These are phyloP conservation scores for Boletellus sp. DNA, from an alignment of 1,284 basidiomycete genomes.

Conservation along the genomic window DNA sequence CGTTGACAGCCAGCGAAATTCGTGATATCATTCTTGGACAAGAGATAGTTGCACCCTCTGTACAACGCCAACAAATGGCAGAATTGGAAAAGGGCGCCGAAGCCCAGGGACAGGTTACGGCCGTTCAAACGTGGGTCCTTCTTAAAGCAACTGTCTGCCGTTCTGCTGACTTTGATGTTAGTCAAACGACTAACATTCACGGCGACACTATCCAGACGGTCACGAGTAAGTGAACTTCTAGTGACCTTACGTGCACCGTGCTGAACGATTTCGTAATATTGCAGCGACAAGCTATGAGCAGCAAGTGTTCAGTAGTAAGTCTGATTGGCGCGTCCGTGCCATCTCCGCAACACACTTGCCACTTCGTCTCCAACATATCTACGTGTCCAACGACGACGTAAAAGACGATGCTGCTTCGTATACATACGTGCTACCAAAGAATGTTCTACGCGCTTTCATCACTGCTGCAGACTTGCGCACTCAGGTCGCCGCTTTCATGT, in stretches of 20 bases:
- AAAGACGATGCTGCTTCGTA: constrained; percentile 93
- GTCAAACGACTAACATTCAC: constrained; percentile 94
- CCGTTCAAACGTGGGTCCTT: constrained; percentile 76
- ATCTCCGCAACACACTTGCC: constrained; percentile 96
- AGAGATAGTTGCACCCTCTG: constrained; percentile 90
- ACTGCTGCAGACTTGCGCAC: constrained; percentile 92
- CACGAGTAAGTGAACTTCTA: constrained; percentile 61
- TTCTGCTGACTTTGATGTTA: constrained; percentile 29
- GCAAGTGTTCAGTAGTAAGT: constrained; percentile 96
- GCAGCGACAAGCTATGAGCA: constrained; percentile 95
- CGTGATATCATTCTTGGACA: constrained; percentile 96
- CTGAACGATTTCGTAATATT: constrained; percentile 13
- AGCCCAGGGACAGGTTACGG: constrained; percentile 93
- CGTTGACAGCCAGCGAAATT: constrained; percentile 93
- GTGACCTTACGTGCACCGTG: background rate
- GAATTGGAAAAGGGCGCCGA: constrained; percentile 96
- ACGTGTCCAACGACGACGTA: constrained; percentile 98
- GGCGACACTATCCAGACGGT: constrained; percentile 96
- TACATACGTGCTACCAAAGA: constrained; percentile 98
- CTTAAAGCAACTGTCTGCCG: background rate
- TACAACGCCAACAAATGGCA: constrained; percentile 99
- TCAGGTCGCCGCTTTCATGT: constrained; percentile 93
- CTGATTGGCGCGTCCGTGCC: constrained; percentile 97
- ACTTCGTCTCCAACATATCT: constrained; percentile 95
- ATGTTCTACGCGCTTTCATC: constrained; percentile 93